Conservation (phyloP, 345 rosid genomes). For the Pugionium dolabratum region DNA sequence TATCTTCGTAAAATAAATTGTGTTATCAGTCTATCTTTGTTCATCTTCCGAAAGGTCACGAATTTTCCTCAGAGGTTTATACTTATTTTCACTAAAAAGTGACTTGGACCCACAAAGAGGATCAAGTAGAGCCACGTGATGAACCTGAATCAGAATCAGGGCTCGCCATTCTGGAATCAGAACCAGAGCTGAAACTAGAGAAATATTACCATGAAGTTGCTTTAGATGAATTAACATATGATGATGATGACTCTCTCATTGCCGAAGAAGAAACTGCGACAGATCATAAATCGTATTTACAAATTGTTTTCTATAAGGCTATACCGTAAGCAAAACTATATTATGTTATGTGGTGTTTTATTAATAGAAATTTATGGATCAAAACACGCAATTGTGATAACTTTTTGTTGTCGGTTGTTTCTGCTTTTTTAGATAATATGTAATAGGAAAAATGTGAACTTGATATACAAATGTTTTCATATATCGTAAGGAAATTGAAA, state of each 20-base stretch:
- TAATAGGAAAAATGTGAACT: background rate
- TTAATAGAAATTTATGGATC: too few relatives aligned
- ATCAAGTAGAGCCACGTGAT: constrained; percentile 9
- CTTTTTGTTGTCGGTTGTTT: background rate
- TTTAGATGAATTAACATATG: constrained; percentile 1
- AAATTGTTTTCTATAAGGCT: too few relatives aligned
- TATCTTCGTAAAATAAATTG: background rate
- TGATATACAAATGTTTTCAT: background rate
- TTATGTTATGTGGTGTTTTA: too few relatives aligned
- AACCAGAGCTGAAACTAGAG: constrained; percentile 36
- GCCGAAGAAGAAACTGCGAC: background rate
- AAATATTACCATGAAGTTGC: constrained; percentile 19
- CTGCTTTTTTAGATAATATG: background rate
- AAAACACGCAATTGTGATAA: background rate
- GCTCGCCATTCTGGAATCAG: constrained; percentile 29
- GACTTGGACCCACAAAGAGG: too few relatives aligned
- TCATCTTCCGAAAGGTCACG: background rate
- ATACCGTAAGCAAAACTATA: too few relatives aligned
- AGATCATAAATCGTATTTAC: background rate
- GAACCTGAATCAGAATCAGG: constrained; percentile 36
- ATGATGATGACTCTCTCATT: constrained; percentile 22
- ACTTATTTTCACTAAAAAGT: background rate
- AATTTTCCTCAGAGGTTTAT: background rate
- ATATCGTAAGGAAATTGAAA: background rate
- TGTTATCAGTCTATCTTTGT: background rate